These are phyloP conservation scores for Lentinula boryana DNA, from an alignment of 768 basidiomycete species.

Conservation along the genomic window DNA sequence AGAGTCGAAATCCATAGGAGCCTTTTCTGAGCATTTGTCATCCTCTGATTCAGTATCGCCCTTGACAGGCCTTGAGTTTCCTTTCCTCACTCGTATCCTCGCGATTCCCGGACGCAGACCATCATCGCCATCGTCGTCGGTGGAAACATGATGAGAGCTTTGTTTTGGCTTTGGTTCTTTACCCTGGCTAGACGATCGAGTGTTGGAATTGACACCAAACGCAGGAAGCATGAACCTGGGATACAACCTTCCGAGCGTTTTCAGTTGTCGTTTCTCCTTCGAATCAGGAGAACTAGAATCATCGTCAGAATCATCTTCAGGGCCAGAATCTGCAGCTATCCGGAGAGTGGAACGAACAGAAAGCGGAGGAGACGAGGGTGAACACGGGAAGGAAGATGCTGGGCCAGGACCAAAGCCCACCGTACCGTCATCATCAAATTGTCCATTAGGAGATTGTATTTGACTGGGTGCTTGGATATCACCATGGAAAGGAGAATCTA, in stretches of 20 bases:
- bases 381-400: neutral
- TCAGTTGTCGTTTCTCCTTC: neutral
- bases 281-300: neutral
- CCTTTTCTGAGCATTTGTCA: neutral
- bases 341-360: neutral
- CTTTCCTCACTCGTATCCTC: neutral
- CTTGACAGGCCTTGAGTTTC: neutral
- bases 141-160: neutral
- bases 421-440: neutral
- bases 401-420: neutral
- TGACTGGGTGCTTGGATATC: neutral
- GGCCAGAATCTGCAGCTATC: neutral
- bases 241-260: conserved; percentile 2
- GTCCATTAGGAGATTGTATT: neutral
- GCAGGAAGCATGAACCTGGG: conserved; percentile 5
- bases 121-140: neutral
- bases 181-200: neutral
- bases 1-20: neutral
- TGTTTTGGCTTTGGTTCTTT: neutral
- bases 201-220: neutral
- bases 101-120: neutral
- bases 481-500: neutral
- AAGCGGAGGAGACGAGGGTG: neutral
- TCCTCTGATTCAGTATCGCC: conserved; percentile 1
- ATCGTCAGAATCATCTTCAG: neutral